Evolutionary conservation across 148 eudicot species (phyloP).

Genomic region (Pharnaceum exiguum): DNA sequence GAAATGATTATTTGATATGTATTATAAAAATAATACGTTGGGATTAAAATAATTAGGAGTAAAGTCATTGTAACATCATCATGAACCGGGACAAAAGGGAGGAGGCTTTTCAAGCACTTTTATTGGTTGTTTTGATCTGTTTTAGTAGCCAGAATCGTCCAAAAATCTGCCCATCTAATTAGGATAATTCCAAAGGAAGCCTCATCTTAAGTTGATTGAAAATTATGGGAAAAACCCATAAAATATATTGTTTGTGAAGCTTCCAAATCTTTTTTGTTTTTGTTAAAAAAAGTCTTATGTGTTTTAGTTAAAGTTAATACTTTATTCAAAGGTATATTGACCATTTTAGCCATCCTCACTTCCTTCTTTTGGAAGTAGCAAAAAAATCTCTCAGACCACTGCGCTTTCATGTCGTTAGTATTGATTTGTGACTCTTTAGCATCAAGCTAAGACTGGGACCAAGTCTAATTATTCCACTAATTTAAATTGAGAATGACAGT

Average conservation of each 20-base stretch:
- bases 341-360: constrained; percentile 9
- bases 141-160: constrained; percentile 10
- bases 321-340: constrained; percentile 4
- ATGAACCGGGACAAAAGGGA: constrained; percentile 27
- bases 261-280: constrained; percentile 11
- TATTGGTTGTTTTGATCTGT: constrained; percentile 21
- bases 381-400: background rate
- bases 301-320: constrained; percentile 4
- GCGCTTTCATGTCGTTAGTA: constrained; percentile 25
- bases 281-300: constrained; percentile 7
- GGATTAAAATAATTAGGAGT: constrained; percentile 7
- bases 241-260: constrained; percentile 15
- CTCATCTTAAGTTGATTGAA: constrained; percentile 7
- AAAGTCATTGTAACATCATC: constrained; percentile 8
- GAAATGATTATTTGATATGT: background rate
- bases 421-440: constrained; percentile 23
- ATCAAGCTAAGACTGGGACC: constrained; percentile 21
- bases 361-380: constrained; percentile 5
- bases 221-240: background rate
- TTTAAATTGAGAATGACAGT: background rate
- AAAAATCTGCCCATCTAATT: constrained; percentile 19
- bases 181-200: constrained; percentile 23
- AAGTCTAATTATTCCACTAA: constrained; percentile 1
- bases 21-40: constrained; percentile 4
- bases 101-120: constrained; percentile 30